phyloP scores from a whole-genome alignment of 2,329 filamentous ascomycete species.

The Diaporthe destruens region DNA sequence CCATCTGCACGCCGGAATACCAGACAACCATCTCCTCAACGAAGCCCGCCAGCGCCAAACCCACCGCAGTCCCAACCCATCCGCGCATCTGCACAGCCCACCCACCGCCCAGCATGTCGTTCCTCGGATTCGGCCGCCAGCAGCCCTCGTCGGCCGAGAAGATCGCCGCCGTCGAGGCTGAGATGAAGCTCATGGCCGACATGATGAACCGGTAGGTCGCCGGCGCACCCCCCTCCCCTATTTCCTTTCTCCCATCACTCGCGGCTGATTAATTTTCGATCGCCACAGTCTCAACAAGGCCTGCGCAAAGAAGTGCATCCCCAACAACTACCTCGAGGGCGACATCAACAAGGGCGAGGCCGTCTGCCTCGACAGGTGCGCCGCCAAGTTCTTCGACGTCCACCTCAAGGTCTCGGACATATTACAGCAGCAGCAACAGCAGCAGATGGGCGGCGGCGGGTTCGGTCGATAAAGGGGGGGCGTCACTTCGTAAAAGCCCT shows the following conservation, averaged over 20 bases:
- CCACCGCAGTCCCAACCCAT: too few relatives aligned
- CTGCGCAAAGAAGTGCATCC: constrained; percentile 95
- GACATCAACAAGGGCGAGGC: constrained; percentile 99
- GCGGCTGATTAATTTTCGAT: too few relatives aligned
- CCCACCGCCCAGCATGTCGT: constrained; percentile 47
- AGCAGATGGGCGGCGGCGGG: constrained; percentile 69
- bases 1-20: constrained; percentile 16
- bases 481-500: not conserved
- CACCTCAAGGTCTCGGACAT: constrained; percentile 98
- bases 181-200: constrained; percentile 97
- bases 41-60: not conserved
- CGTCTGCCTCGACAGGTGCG: constrained; percentile 97
- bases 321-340: constrained; percentile 90
- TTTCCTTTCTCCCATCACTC: too few relatives aligned
- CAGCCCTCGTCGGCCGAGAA: constrained; percentile 97
- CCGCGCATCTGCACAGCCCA: not conserved
- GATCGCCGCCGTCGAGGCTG: constrained; percentile 94
- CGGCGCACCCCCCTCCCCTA: too few relatives aligned
- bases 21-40: constrained; percentile 1
- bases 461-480: constrained; percentile 39
- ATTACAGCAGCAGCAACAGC: constrained; percentile 88
- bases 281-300: constrained; percentile 90
- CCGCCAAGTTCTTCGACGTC: constrained; percentile 98
- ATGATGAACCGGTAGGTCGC: constrained; percentile 92
- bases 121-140: constrained; percentile 61